phyloP scores from a whole-genome alignment of 2,329 filamentous ascomycete genomes.

The Pseudogymnoascus verrucosus region DNA sequence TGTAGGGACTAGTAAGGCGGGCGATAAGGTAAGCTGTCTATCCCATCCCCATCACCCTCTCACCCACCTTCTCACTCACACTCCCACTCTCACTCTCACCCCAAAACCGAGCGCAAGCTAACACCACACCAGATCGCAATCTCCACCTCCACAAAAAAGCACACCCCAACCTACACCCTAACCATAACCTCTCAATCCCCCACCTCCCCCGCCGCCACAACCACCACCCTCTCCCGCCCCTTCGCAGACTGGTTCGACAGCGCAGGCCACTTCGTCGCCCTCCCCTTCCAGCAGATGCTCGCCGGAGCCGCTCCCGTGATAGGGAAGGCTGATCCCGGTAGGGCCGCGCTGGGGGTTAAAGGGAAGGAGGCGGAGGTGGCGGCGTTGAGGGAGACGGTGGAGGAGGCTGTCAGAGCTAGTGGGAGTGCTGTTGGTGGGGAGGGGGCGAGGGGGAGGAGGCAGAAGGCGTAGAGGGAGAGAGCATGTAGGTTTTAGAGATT shows the following conservation, averaged over 20 bases:
- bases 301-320: conserved; percentile 59
- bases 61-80: background rate
- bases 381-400: conserved; percentile 23
- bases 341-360: conserved; percentile 37
- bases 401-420: conserved; percentile 13
- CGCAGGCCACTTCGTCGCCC: conserved; percentile 61
- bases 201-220: conserved; percentile 26
- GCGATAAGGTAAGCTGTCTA: conserved; percentile 48
- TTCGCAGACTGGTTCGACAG: conserved; percentile 73
- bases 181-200: conserved; percentile 45
- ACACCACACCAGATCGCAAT: conserved; percentile 52
- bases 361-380: conserved; percentile 21
- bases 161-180: conserved; percentile 73
- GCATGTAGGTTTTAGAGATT: background rate
- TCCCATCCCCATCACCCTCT: background rate
- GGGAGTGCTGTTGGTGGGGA: conserved; percentile 13
- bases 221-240: conserved; percentile 50
- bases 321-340: conserved; percentile 52
- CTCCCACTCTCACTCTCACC: background rate
- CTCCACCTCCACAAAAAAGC: conserved; percentile 65
- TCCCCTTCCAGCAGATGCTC: conserved; percentile 72
- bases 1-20: conserved; percentile 56
- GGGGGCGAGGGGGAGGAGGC: conserved; percentile 22
- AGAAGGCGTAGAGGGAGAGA: conserved; percentile 18
- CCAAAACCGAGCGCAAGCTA: no score